Percentiles rank a stretch among this genome's conserved stretches.
These are phyloP conservation scores for Penicillium cataractarum DNA, from an alignment of 495 filamentous ascomycete genomes.

Conservation along the genomic window DNA sequence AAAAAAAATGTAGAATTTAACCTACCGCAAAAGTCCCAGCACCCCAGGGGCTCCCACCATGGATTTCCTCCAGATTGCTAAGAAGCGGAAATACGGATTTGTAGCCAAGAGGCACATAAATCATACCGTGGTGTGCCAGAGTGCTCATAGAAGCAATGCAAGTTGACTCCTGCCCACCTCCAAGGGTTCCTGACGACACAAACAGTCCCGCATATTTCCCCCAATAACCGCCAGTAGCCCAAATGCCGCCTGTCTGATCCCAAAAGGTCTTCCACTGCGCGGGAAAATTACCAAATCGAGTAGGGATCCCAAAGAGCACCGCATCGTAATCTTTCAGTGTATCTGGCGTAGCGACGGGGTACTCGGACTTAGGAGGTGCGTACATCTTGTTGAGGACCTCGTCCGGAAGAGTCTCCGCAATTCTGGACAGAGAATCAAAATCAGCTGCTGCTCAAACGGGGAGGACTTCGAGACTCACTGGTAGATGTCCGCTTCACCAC, in stretches of 20 bases:
- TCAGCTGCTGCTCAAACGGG: too few species aligned
- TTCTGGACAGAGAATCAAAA: slow-evolving; percentile 56
- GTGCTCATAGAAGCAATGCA: slow-evolving; percentile 83
- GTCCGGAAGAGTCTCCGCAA: slow-evolving; percentile 82
- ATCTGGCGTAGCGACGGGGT: slow-evolving; percentile 73
- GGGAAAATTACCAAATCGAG: slow-evolving; percentile 96
- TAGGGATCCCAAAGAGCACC: slow-evolving; percentile 94
- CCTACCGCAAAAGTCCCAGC: slow-evolving; percentile 88
- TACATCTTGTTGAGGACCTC: slow-evolving; percentile 89
- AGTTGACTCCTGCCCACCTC: slow-evolving; percentile 94
- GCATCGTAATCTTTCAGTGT: slow-evolving; percentile 71
- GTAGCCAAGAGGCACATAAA: slow-evolving; percentile 95
- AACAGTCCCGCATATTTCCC: slow-evolving; percentile 95
- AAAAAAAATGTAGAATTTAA: too few species aligned
- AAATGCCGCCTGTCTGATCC: slow-evolving; percentile 79
- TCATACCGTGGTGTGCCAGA: slow-evolving; percentile 88
- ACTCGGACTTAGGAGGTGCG: slow-evolving; percentile 74
- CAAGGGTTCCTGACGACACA: slow-evolving; percentile 76
- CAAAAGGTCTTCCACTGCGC: slow-evolving; percentile 94
- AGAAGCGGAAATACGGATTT: slow-evolving; percentile 73
- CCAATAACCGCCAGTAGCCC: slow-evolving; percentile 73
- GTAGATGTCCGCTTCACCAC: slow-evolving; percentile 76
- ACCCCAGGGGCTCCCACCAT: slow-evolving; percentile 90
- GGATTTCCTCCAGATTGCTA: slow-evolving; percentile 71
- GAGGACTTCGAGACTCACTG: too few species aligned